Evolutionary conservation across 345 rosid genomes (phyloP), one percentile per base, ranked within the genome.

Genomic region (Schrenkiella parvula): DNA sequence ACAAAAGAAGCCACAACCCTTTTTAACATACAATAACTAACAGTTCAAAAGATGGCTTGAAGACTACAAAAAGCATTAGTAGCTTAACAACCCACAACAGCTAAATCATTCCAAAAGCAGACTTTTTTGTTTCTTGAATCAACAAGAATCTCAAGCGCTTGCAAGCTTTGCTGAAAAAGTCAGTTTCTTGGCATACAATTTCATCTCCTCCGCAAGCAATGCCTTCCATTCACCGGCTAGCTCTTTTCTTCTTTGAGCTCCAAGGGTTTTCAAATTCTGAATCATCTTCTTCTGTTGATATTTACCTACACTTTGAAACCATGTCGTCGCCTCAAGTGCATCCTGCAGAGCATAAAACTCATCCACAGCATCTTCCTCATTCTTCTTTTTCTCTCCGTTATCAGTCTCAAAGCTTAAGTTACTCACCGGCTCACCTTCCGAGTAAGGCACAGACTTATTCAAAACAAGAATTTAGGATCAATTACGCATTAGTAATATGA

Each of bases 111-210:
- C 39, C n/a, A 58, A 46, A 46, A 68, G 64, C 42, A 19, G 12
- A 9, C 8, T 3, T 2, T 50, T 8, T 17, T 22, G 41, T 37
- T n/a, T 22, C 5, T 56, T 25, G 32, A 47, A 23, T 37, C 8
- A 59, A 35, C 3, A 2, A 48, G 60, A 38, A 28, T 8, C 6
- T 54, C 28, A n/a, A 48, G 10, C 25, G 2, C 12, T 38, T 9
- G 43, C 51, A 57, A 73, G 44, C 65, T 73, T 65, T 35, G 66
- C 34, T 2, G 34, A 1, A 28, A 65, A 73, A 65, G 1, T n/a
- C 6, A 18, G 14, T 38, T 46, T 74, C 62, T 41, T 67, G 35
- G 10, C 5, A 11, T 6, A 0, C 2, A 72, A 6, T 3, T 31
- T 41, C 17, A 50, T 6, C 56, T 74, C 73, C 15, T 74, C 56